These are phyloP conservation scores for Fistulina hepatica DNA, from an alignment of 1,284 basidiomycete genomes.

Conservation along the genomic window DNA sequence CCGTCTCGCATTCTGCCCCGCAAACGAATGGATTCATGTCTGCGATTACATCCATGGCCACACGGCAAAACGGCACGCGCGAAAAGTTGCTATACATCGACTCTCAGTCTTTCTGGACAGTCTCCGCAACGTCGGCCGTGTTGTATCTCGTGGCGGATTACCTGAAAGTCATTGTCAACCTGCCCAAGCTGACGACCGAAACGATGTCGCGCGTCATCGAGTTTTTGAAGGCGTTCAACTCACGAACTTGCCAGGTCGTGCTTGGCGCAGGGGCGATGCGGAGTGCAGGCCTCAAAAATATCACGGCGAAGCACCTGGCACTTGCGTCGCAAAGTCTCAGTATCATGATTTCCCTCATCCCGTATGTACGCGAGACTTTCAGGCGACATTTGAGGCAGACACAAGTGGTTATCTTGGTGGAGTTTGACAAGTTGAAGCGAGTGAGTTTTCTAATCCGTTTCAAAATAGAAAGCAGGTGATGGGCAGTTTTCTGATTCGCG, in stretches of 20 bases:
- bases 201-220: constrained; percentile 91
- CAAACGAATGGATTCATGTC: constrained; percentile 14
- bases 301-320: constrained; percentile 95
- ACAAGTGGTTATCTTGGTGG: constrained; percentile 92
- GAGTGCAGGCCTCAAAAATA: constrained; percentile 94
- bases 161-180: constrained; percentile 78
- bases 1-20: constrained; percentile 16
- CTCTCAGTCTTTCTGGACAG: constrained; percentile 73
- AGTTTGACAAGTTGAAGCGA: constrained; percentile 97
- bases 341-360: constrained; percentile 90
- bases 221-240: constrained; percentile 96
- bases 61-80: constrained; percentile 20
- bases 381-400: constrained; percentile 85
- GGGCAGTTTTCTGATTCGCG: constrained; percentile 2
- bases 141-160: constrained; percentile 79
- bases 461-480: background rate
- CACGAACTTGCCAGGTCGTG: constrained; percentile 95
- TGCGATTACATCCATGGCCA: constrained; percentile 19
- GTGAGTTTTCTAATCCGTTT: constrained; percentile 32
- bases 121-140: constrained; percentile 76
- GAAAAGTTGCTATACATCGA: constrained; percentile 78
- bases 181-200: constrained; percentile 85
- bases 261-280: constrained; percentile 97
- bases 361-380: constrained; percentile 91
- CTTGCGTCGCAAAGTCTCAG: constrained; percentile 93